Base-by-base conservation (phyloP, 305 asterid genomes). In the Stenogyne calaminthoides region DNA sequence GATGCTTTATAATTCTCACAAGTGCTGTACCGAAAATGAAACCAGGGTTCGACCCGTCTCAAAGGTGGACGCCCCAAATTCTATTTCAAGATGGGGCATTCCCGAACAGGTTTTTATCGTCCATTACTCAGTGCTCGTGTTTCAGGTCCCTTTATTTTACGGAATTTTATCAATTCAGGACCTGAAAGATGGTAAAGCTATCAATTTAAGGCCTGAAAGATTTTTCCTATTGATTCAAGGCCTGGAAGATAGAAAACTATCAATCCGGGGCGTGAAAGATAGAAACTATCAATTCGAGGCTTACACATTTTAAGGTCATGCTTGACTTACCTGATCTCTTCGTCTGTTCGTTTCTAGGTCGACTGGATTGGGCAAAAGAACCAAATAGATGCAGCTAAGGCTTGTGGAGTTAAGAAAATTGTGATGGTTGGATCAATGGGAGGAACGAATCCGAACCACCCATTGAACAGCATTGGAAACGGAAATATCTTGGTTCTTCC, bases 341-440 rank as follows among this genome's bases (percentile, higher is more conserved):
- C 20, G 39, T 76, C 11, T 71, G 16, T 74, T 60, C 2, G 12
- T 66, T 79, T 69, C 42, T 74, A 94, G 99, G 97, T 92, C 36
- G 99, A 94, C 40, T 94, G 99, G 99, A 85, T 90, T 46, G 99
- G 98, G 29, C 99, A 94, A 65, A 88, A 87, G 92, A 94, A 94
- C 84, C 97, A 94, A 81, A 88, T 94, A 49, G 99, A 94, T 71
- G 92, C 90, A n/a, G 99, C 99, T 51, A 94, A 90, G 85, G 93
- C 92, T 78, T 91, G 91, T 69, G 98, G 98, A 51, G 99, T 90
- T 76, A 90, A 94, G 90, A 97, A 90, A 6, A 86, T 94, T 76
- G 95, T 94, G 71, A 77, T 92, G 82, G 90, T 94, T 70, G 99
- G 98, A 70, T 94, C 99, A 10, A 92, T 94, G 99, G 99, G 99